Base-by-base conservation (phyloP, 192 early-diverging fungal species). In the Linnemannia schmuckeri region DNA sequence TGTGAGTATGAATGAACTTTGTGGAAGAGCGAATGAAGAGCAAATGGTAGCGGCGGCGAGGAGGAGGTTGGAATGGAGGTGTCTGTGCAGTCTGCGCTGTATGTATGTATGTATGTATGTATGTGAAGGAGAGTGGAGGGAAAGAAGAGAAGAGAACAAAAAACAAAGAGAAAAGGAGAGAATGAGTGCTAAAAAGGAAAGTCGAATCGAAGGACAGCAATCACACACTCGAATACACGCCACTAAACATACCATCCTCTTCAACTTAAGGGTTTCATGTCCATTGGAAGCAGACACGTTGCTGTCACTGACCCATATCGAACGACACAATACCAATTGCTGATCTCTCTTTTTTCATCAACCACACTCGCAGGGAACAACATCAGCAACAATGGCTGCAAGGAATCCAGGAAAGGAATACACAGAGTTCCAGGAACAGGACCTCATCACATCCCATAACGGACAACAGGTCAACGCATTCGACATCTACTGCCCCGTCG, bases 401-500 rank as follows among this genome's bases (percentile, higher is more conserved):
- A 76, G 79, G 75, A 87, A 81, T 46, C 84, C 84, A 70, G 84
- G 84, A 73, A 81, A 75, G 15, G 46, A 41, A 24, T 81, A 57
- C 63, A 5, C 75, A 0, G 76, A 63, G 6, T 87, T 87, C 30
- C 42, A 85, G 41, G 78, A 85, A 40, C 83, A 85, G 70, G 78
- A 85, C 54, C 54, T 85, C 52, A 72, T 80, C 38, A 37, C 54
- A 0, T 35, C 70, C 24, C 37, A 46, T 27, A 27, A 66, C 3
- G 75, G 66, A 13, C 75, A 80, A 7, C 46, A 37, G 12, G 74
- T 74, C 75, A 93, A 91, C 75, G 74, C 79, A 12, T 88, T 80
- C 12, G 88, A 92, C 75, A 83, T 94, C 61, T 88, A 90, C 41
- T 94, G 93, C 79, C 91, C 93, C 24, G 89, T 89, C 68, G 85